Conservation (phyloP, 305 asterid species). For the Andrographis paniculata region DNA sequence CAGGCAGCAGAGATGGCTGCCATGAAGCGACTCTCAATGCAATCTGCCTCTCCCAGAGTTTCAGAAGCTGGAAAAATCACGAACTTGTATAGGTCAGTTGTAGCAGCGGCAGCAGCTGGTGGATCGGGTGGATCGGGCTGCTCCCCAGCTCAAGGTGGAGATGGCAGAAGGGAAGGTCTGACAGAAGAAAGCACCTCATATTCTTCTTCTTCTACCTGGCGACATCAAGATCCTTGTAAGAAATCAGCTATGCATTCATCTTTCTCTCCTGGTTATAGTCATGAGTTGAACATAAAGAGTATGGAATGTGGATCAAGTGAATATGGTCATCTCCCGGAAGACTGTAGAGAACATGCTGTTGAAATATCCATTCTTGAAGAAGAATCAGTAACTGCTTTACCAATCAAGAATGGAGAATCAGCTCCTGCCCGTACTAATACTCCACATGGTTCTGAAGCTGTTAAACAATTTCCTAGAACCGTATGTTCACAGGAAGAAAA, state of each 20-base stretch:
- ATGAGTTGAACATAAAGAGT: constrained; percentile 23
- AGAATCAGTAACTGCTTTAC: constrained; percentile 21
- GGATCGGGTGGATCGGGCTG: constrained; percentile 18
- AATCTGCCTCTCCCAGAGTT: constrained; percentile 63
- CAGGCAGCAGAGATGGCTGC: constrained; percentile 96
- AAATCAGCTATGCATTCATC: constrained; percentile 19
- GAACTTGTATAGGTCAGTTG: constrained; percentile 31
- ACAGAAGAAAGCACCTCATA: constrained; percentile 21
- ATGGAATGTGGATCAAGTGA: constrained; percentile 21
- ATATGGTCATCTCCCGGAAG: constrained; percentile 8
- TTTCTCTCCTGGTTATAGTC: constrained; percentile 27
- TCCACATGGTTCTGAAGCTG: background rate
- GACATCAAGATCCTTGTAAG: constrained; percentile 20
- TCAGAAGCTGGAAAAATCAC: constrained; percentile 44
- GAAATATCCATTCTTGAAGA: constrained; percentile 16
- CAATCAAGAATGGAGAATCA: constrained; percentile 18
- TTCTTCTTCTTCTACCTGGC: constrained; percentile 18
- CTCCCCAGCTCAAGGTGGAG: constrained; percentile 12
- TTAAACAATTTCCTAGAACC: background rate
- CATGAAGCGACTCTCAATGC: constrained; percentile 48
- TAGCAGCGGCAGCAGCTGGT: constrained; percentile 26
- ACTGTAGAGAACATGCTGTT: constrained; percentile 12
- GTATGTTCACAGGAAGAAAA: constrained; percentile 24
- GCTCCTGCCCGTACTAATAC: background rate
- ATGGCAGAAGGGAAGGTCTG: constrained; percentile 10